phyloP scores from a whole-genome alignment of 345 rosid species.

The Excoecaria cochinchinensis region DNA sequence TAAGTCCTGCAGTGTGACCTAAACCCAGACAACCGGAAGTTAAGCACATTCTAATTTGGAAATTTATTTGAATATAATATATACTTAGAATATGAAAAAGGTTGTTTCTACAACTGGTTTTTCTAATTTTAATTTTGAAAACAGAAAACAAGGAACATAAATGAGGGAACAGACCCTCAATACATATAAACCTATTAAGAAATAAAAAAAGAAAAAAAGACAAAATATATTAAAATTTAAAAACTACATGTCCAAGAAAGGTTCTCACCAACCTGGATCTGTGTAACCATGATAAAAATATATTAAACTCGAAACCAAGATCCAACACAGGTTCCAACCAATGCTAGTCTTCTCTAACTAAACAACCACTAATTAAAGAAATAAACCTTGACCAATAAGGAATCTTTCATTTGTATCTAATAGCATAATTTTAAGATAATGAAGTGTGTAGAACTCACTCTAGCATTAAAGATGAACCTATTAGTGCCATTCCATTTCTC shows the following conservation, averaged over 20 bases:
- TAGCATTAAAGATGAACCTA: constrained; percentile 27
- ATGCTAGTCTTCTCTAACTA: neutral
- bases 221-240: neutral
- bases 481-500: constrained; percentile 33
- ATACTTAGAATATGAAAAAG: too few relatives aligned
- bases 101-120: too few relatives aligned
- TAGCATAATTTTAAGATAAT: neutral
- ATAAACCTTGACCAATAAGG: constrained; percentile 7
- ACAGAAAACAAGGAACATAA: too few relatives aligned
- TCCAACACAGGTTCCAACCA: neutral
- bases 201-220: too few relatives aligned
- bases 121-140: too few relatives aligned
- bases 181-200: neutral
- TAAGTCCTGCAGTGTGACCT: constrained; percentile 32
- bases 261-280: too few relatives aligned
- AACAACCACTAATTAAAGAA: neutral
- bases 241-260: too few relatives aligned
- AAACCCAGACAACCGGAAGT: neutral
- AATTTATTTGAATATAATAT: too few relatives aligned
- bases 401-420: constrained; percentile 12
- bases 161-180: neutral
- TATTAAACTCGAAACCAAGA: neutral
- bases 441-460: neutral
- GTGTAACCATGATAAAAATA: too few relatives aligned
- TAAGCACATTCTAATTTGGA: too few relatives aligned